Conservation (phyloP, 768 basidiomycete genomes). For the Auricularia sp. region DNA sequence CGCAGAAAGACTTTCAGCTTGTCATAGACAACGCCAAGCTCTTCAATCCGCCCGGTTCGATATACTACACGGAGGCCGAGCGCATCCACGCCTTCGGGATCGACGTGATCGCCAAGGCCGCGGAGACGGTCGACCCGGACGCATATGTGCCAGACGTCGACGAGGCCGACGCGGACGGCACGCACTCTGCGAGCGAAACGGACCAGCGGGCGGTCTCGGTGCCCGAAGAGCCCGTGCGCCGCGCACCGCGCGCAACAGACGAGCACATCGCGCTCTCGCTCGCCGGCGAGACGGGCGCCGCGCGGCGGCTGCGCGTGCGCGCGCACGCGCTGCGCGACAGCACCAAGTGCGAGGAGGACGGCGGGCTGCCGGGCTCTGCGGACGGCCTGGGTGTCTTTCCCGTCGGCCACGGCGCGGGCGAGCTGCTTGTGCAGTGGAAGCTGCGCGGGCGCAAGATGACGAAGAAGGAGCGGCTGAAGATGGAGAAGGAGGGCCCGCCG, state of each 20-base stretch:
- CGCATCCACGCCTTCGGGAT: constrained; percentile 59
- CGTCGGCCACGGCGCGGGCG: constrained; percentile 59
- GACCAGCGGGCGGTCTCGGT: background rate
- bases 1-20: constrained; percentile 57
- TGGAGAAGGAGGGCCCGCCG: constrained; percentile 70
- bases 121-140: constrained; percentile 21
- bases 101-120: constrained; percentile 63
- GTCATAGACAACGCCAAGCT: constrained; percentile 65
- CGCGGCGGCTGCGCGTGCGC: background rate
- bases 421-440: constrained; percentile 62
- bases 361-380: constrained; percentile 64
- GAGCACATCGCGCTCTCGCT: constrained; percentile 28
- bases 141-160: constrained; percentile 51
- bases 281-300: constrained; percentile 29
- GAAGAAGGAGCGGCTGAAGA: constrained; percentile 69
- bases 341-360: constrained; percentile 58
- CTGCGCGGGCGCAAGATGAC: constrained; percentile 75
- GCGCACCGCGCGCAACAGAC: background rate
- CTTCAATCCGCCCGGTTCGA: constrained; percentile 66
- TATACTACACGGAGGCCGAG: constrained; percentile 68
- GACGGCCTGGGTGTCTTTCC: constrained; percentile 71
- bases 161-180: constrained; percentile 77
- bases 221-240: constrained; percentile 23
- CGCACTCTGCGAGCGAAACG: constrained; percentile 51
- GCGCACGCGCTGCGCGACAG: constrained; percentile 12